phyloP scores from a whole-genome alignment of 345 rosid genomes.

The Anastatica hierochuntica region DNA sequence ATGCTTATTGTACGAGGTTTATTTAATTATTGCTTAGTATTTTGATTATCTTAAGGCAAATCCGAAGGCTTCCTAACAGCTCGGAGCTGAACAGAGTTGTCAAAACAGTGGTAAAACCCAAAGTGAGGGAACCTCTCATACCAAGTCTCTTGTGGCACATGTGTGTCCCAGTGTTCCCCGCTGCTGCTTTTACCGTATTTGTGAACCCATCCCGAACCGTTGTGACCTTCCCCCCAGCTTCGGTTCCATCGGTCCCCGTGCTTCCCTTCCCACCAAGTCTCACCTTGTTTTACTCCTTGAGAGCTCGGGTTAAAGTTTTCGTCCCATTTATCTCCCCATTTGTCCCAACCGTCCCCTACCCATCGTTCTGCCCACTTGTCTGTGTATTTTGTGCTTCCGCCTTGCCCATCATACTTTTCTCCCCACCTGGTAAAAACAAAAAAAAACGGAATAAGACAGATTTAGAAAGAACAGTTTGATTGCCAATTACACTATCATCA shows the following conservation, averaged over 20 bases:
- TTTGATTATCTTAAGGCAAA: slow-evolving; percentile 7
- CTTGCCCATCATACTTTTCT: slow-evolving; percentile 79
- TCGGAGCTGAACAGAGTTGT: slow-evolving; percentile 75
- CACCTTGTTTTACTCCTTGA: slow-evolving; percentile 96
- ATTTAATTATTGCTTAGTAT: too few species aligned
- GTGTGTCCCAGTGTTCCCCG: slow-evolving; percentile 96
- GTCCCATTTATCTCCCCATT: slow-evolving; percentile 99
- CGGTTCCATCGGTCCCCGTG: slow-evolving; percentile 82
- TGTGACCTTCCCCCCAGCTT: slow-evolving; percentile 88
- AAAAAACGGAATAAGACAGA: too few species aligned
- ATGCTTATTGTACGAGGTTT: too few species aligned
- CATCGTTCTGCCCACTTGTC: slow-evolving; percentile 95
- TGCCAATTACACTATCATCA: too few species aligned
- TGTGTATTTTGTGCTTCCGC: slow-evolving; percentile 80
- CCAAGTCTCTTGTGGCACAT: slow-evolving; percentile 70
- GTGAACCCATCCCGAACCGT: slow-evolving; percentile 91
- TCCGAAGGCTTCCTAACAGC: slow-evolving; percentile 65
- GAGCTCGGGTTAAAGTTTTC: slow-evolving; percentile 61
- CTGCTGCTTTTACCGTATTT: slow-evolving; percentile 93
- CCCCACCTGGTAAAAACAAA: slow-evolving; percentile 77
- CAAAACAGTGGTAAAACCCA: slow-evolving; percentile 85
- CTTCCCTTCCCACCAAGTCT: slow-evolving; percentile 93
- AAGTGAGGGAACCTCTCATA: slow-evolving; percentile 92
- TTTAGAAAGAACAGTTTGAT: too few species aligned
- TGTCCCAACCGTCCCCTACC: slow-evolving; percentile 78